phyloP scores from a whole-genome alignment of 345 rosid genomes.

The Ricinus communis region DNA sequence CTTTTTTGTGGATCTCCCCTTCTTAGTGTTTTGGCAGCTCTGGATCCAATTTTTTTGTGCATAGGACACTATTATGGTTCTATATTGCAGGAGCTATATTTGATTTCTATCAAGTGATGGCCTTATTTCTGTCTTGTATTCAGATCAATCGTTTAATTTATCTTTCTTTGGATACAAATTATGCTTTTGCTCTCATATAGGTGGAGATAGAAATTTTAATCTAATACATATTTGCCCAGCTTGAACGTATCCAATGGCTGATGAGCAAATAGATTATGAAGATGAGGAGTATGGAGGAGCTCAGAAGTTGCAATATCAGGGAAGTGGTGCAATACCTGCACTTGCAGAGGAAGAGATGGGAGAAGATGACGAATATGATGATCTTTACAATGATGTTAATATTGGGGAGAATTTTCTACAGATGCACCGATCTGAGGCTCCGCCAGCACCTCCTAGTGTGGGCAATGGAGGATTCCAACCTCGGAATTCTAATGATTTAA shows the following conservation, averaged over 20 bases:
- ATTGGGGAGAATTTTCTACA: conserved; percentile 76
- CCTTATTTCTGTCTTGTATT: neutral
- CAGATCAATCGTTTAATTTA: neutral
- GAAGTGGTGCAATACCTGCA: conserved; percentile 80
- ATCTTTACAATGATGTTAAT: conserved; percentile 83
- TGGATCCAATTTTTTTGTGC: no score
- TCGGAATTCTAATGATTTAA: conserved; percentile 40
- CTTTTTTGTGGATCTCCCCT: neutral
- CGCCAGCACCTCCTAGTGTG: conserved; percentile 34
- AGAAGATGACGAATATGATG: conserved; percentile 85
- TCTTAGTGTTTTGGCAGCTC: neutral
- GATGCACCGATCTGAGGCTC: conserved; percentile 53
- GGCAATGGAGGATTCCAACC: conserved; percentile 42
- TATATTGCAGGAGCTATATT: neutral
- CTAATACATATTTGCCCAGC: conserved; percentile 32
- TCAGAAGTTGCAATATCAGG: conserved; percentile 61
- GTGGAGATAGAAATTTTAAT: conserved; percentile 16
- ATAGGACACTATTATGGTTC: no score
- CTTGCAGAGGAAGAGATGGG: conserved; percentile 74
- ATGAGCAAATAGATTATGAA: conserved; percentile 49
- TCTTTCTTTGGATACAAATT: neutral
- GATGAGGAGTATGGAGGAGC: conserved; percentile 56
- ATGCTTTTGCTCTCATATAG: conserved; percentile 3
- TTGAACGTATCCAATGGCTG: conserved; percentile 51
- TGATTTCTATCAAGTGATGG: neutral